Evolutionary conservation across 345 rosid genomes (phyloP).

Genomic region (Noccaea bulbosa): DNA sequence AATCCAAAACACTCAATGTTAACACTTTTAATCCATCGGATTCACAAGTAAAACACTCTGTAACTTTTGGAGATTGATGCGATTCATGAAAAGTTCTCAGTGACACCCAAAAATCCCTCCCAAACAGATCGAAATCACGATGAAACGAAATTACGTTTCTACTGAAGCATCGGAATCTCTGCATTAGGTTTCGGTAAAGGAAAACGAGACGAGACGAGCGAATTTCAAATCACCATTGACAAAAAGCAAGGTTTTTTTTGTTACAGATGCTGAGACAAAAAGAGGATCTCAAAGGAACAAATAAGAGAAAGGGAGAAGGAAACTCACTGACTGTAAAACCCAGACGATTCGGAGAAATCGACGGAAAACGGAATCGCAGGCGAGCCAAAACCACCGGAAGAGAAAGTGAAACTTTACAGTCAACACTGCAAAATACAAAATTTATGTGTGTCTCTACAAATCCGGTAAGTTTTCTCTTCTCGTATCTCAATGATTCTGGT

Average conservation of each 20-base stretch:
- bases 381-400: not conserved
- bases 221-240: slow-evolving; percentile 8
- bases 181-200: not conserved
- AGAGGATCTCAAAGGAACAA: not conserved
- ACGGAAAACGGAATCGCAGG: slow-evolving; percentile 17
- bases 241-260: slow-evolving; percentile 7
- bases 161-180: not conserved
- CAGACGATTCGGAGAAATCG: slow-evolving; percentile 19
- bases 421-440: not conserved
- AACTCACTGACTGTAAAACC: not conserved
- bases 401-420: not conserved
- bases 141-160: not conserved
- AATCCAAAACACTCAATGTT: not conserved
- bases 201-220: slow-evolving; percentile 18
- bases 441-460: not conserved
- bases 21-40: slow-evolving; percentile 1
- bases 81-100: not conserved
- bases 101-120: not conserved
- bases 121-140: slow-evolving; percentile 1
- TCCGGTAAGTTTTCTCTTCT: not conserved
- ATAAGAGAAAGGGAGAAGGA: not conserved
- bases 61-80: not conserved
- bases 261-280: not conserved
- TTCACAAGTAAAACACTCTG: slow-evolving; percentile 1
- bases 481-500: not conserved